Base-by-base conservation (phyloP, 2,329 filamentous ascomycete species). In the Lachnellula suecica region DNA sequence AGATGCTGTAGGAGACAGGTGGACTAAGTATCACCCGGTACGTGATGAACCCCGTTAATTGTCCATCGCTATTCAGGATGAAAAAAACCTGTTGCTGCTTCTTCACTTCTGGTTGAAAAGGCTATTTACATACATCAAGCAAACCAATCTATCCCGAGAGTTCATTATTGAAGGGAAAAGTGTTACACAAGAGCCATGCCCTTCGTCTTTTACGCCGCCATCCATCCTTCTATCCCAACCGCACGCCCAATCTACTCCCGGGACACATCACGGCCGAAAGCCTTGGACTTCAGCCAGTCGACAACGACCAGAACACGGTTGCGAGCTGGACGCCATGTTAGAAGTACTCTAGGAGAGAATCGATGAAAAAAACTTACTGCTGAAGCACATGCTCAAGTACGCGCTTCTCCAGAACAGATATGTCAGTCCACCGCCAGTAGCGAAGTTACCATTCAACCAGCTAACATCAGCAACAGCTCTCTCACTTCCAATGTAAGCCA, bases 351-450 rank as follows among this genome's bases (percentile, higher is more conserved):
- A 35, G 17, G 29, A 44, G 15, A 48, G 5, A 40, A 34, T 19
- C 34, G 19, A 41, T 25, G 19, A 31, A 44, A 19, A 29, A 54
- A 62, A 88, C 90, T 85, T 82, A 94, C 91, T 92, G 85, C 92
- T 97, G 74, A 99, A 99, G 84, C 93, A 97, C 94, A 99, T 99
- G 81, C 91, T 97, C 72, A 99, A 79, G 74, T 99, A 99, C 50
- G 93, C 94, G 69, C 89, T 95, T 71, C 92, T 84, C 94, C 94
- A 99, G 84, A 99, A 99, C 63, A 97, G 83, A 77, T 96, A 99
- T 51, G 94, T 99, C 74, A 97, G 78, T 66, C 88, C 90, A 70
- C 94, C 94, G 69, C 93, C 94, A 42, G 87, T 90, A 57, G 94
- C 93, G 65, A 99, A 82, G 78, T 97, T 99, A 62, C 94, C 94